Evolutionary conservation across 495 filamentous ascomycete genomes (phyloP), one percentile per base, ranked within the genome.

Genomic region (Trichoderma asperelloides): DNA sequence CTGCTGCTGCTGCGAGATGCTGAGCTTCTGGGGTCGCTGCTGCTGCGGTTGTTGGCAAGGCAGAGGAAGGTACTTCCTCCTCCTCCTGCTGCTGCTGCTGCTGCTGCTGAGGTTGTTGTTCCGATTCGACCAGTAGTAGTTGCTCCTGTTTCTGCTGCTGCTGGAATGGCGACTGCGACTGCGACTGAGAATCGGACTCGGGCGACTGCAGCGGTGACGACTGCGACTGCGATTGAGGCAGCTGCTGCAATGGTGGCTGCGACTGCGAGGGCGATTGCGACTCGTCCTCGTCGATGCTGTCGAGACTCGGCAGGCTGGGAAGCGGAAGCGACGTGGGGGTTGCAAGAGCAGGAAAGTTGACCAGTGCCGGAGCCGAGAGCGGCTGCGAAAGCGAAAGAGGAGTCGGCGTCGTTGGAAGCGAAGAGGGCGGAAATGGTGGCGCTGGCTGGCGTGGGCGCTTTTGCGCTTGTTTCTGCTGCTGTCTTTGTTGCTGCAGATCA

Each of bases 231-330:
- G 43, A 47, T 47, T 8, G 43, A 47, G 43, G 15, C 33, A 7
- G 33, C 16, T 12, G 43, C 47, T n/a, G 47, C 18, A 21, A 51
- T 18, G 47, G 8, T n/a, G 47, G 9, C 18, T n/a, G 47, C 47
- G 47, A 23, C 27, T 23, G 23, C 25, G 23, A 28, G 3, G 23
- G 55, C 55, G 55, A 60, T 18, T 27, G 55, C 55, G 55, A 60
- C 55, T 60, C 55, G 55, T 60, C 55, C 25, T 60, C 55, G 55
- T 60, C 55, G 55, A 60, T 60, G 55, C 55, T 60, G 55, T 13
- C 23, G 23, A 60, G 55, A 16, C 23, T 27, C 9, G 1, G 23
- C 23, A 9, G 51, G 51, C 15, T 60, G 3, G 51, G 15, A 12
- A 60, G 6, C 3, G 55, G 55, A 12, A 60, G 6, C 3, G 55